Evolutionary conservation across 345 rosid genomes (phyloP).

Genomic region (Bretschneidera sinensis): DNA sequence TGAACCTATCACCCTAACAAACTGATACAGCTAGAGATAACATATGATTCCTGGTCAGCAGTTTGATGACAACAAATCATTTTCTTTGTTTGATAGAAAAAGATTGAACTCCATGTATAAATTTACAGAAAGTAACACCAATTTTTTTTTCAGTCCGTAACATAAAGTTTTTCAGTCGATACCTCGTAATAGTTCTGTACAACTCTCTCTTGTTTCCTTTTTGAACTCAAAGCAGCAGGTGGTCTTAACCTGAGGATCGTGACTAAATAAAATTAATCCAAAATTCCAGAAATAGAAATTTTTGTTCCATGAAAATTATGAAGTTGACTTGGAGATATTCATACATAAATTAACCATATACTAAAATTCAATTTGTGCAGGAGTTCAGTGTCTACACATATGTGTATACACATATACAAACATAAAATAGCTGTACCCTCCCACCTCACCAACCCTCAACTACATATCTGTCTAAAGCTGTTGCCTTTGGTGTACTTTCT

Average conservation of each 20-base stretch:
- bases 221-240: slow-evolving; percentile 37
- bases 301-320: neutral
- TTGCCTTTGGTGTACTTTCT: too few relatives aligned
- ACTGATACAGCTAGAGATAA: slow-evolving; percentile 6
- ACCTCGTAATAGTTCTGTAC: slow-evolving; percentile 50
- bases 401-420: slow-evolving; percentile 7
- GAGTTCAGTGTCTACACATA: neutral
- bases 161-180: too few relatives aligned
- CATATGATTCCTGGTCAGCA: neutral
- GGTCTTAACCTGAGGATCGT: slow-evolving; percentile 57
- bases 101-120: neutral
- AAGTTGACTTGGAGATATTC: neutral
- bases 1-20: too few relatives aligned
- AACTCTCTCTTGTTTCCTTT: slow-evolving; percentile 57
- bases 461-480: too few relatives aligned
- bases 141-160: too few relatives aligned
- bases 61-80: slow-evolving; percentile 7
- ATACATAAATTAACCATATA: slow-evolving; percentile 3
- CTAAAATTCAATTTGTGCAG: too few relatives aligned
- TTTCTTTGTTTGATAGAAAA: too few relatives aligned
- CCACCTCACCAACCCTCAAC: too few relatives aligned
- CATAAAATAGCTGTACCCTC: neutral
- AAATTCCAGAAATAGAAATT: neutral
- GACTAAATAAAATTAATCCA: slow-evolving; percentile 2
- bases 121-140: slow-evolving; percentile 3